Evolutionary conservation across 148 eudicot species (phyloP), one percentile per base, ranked within the genome.

Genomic region (Heliosperma pusillum): DNA sequence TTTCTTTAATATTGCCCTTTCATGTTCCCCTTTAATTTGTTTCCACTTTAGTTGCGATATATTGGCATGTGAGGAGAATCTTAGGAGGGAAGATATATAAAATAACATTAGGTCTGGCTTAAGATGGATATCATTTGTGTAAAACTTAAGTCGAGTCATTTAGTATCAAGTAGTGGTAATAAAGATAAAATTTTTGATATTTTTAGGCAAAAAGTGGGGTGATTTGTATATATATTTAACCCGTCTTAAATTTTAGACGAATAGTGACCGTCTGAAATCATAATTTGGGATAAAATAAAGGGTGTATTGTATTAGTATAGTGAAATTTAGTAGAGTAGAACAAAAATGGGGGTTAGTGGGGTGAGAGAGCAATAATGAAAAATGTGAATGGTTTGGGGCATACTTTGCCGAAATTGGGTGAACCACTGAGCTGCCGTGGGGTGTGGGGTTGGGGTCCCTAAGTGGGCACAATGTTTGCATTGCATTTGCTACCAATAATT

Each of bases 391-490:
- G 61, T 57, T 57, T 13, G 0, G 66, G 36, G 40, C 66, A 63
- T 26, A 63, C 0, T 15, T 63, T 13, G 66, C 66, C 66, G 33
- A 63, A 63, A 63, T 63, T 24, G 66, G 66, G 66, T 26, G 66
- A 63, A 63, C 36, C 66, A 63, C 66, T 63, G 5, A 63, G 17
- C 12, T 63, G 33, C 66, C 61, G 61, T 57, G 61, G 61, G 61
- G 61, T 36, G 61, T 57, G 24, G 61, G 61, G 24, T 57, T 36
- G 61, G 21, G 61, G 61, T 57, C 29, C 11, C 29, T 24, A 61
- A 61, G n/a, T 63, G 66, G 33, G 33, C 29, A 16, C 66, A 63
- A 63, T 25, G 8, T 22, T 24, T 61, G 65, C 29, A 25, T 25
- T 22, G 30, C 16, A 36, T 36, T 36, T 36, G 42, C 42, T 22